phyloP scores from a whole-genome alignment of 1,284 basidiomycete genomes.

The Sanghuangporus baumii region DNA sequence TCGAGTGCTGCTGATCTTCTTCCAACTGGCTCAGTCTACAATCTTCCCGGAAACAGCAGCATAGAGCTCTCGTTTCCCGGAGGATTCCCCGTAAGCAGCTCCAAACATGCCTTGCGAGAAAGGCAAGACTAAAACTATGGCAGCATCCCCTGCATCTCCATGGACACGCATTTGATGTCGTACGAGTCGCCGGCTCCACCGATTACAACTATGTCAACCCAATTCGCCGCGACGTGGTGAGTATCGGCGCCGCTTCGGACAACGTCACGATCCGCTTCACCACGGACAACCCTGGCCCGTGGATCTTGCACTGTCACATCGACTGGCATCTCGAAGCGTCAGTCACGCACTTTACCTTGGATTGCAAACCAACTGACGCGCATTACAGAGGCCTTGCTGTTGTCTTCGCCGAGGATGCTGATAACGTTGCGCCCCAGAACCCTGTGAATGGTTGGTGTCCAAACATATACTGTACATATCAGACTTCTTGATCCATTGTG shows the following conservation, averaged over 20 bases:
- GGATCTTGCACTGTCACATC: conserved; percentile 44
- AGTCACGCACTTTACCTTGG: conserved; percentile 32
- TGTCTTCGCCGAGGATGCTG: conserved; percentile 35
- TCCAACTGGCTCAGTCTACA: conserved; percentile 39
- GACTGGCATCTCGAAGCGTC: conserved; percentile 35
- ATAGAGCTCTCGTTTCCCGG: conserved; percentile 39
- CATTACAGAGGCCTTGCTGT: conserved; percentile 31
- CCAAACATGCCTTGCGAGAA: neutral
- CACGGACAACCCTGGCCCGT: conserved; percentile 44
- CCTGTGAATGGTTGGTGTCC: conserved; percentile 22
- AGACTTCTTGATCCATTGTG: neutral
- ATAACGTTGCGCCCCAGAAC: conserved; percentile 20
- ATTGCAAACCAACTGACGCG: neutral
- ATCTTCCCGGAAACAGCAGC: conserved; percentile 38
- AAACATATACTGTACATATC: neutral
- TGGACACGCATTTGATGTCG: conserved; percentile 31
- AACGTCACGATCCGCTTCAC: conserved; percentile 31
- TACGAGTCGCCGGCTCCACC: conserved; percentile 29
- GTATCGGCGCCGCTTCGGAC: conserved; percentile 23
- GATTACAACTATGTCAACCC: conserved; percentile 33
- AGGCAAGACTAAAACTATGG: neutral
- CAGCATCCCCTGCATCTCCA: conserved; percentile 34
- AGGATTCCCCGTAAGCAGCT: conserved; percentile 26
- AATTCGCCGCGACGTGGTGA: conserved; percentile 32
- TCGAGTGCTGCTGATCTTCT: conserved; percentile 37